A percentile compares a stretch with the other conserved stretches of the same genome.
These are phyloP conservation scores for Neonectria sp. DNA, from an alignment of 2,329 filamentous ascomycete genomes.

Conservation along the genomic window DNA sequence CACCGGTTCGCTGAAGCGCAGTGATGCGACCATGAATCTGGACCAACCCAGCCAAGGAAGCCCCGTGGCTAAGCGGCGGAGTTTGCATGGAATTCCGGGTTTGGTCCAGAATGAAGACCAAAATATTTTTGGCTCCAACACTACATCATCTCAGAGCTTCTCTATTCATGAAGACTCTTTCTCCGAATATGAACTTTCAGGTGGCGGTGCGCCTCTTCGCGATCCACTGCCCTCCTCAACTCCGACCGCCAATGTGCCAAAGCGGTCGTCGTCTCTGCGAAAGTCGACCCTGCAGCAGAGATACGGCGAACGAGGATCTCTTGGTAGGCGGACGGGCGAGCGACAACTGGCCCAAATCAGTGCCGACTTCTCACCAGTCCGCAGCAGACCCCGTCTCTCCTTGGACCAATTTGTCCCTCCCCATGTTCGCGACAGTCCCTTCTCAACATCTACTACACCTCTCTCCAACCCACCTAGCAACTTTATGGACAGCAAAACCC, in stretches of 20 bases:
- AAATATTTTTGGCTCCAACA: slow-evolving; percentile 80
- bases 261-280: slow-evolving; percentile 82
- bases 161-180: slow-evolving; percentile 66
- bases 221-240: slow-evolving; percentile 63
- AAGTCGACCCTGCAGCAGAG: slow-evolving; percentile 92
- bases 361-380: slow-evolving; percentile 69
- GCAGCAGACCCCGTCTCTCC: slow-evolving; percentile 80
- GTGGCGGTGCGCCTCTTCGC: slow-evolving; percentile 50
- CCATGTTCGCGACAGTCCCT: slow-evolving; percentile 74
- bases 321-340: slow-evolving; percentile 72
- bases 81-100: slow-evolving; percentile 82
- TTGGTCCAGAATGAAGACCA: slow-evolving; percentile 71
- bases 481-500: slow-evolving; percentile 59
- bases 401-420: slow-evolving; percentile 83
- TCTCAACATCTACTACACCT: slow-evolving; percentile 70
- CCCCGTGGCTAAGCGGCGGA: slow-evolving; percentile 92
- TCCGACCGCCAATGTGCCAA: slow-evolving; percentile 70
- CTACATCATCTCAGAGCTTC: slow-evolving; percentile 60
- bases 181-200: slow-evolving; percentile 69
- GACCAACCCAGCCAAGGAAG: slow-evolving; percentile 85
- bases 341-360: slow-evolving; percentile 67
- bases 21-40: slow-evolving; percentile 89
- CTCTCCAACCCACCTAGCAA: slow-evolving; percentile 63
- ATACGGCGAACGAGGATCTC: slow-evolving; percentile 77
- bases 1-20: slow-evolving; percentile 91